Evolutionary conservation across 75 land plant genomes (phyloP), one percentile per base, ranked within the genome.

Genomic region (Cupressus sempervirens): DNA sequence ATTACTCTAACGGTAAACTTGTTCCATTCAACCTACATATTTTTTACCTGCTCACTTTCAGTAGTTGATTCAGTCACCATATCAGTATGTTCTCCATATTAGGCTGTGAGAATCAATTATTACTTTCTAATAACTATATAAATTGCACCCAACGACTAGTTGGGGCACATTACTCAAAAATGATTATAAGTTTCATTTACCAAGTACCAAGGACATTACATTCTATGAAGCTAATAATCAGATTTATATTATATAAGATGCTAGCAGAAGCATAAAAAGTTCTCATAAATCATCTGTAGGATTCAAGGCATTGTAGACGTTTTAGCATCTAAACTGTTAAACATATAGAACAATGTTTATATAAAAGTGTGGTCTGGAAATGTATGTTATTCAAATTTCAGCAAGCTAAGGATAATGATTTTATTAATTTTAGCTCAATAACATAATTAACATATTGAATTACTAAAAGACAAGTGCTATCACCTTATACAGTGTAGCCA

Each of bases 401-500:
- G 74, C 74, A 72, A 32, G 35, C 35, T 23, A 30, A 72, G 13
- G 32, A 72, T 10, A 72, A 23, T 62, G 67, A 23, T 26, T 23
- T 62, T 29, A 62, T 62, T 62, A 62, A 23, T 7, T 62, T 62
- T 56, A 23, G n/a, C 9, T 23, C 13, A 50, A 13, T 12, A 50
- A 79, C 23, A 4, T 23, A n/a, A 45, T 79, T 45, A 43, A n/a
- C 4, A 79, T 79, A 79, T 43, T 45, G 29, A 32, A 1, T 72
- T 26, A 77, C 30, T 79, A 11, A 84, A 53, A 86, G 40, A 86
- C 86, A 83, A 40, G 38, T 13, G 41, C 82, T 16, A 58, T 48
- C 75, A 96, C 99, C 95, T 98, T 98, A 88, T 98, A 98, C 35
- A 98, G 83, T 7, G 99, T 98, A 65, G 99, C 99, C 73, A 98